Evolutionary conservation across 345 rosid species (phyloP).

Genomic region (Nasturtium officinale): DNA sequence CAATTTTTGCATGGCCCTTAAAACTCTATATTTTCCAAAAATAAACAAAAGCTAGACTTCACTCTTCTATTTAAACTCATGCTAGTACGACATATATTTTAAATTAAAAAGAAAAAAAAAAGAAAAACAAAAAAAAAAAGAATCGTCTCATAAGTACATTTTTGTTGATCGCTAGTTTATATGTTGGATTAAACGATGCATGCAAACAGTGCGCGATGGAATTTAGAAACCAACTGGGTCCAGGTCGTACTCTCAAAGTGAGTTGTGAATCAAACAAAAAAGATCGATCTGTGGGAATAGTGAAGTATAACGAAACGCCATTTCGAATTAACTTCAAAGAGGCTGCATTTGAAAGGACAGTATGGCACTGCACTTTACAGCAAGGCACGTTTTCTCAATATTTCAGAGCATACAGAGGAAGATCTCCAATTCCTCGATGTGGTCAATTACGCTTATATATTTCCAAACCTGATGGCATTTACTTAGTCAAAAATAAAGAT

Average conservation of each 20-base stretch:
- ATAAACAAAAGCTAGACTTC: neutral
- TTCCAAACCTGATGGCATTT: conserved; percentile 19
- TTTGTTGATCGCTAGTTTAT: neutral
- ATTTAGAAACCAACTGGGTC: neutral
- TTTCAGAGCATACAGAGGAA: neutral
- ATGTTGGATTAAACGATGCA: neutral
- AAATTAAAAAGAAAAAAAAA: too few species aligned
- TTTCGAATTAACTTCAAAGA: neutral
- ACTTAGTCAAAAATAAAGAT: neutral
- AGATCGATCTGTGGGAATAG: neutral
- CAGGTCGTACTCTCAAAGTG: conserved; percentile 7
- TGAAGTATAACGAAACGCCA: neutral
- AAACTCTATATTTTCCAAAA: neutral
- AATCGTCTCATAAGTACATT: neutral
- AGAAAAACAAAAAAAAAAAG: too few species aligned
- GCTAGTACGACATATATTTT: neutral
- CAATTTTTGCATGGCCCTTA: conserved; percentile 11
- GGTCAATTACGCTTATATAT: neutral
- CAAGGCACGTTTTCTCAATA: neutral
- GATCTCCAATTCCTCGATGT: neutral
- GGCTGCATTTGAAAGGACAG: neutral
- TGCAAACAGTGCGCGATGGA: neutral
- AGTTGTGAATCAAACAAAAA: conserved; percentile 1
- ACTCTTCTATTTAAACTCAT: neutral
- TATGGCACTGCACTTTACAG: neutral